Evolutionary conservation across 2,329 filamentous ascomycete species (phyloP), one percentile per base, ranked within the genome.

Genomic region (Neophaeococcomyces aloes): DNA sequence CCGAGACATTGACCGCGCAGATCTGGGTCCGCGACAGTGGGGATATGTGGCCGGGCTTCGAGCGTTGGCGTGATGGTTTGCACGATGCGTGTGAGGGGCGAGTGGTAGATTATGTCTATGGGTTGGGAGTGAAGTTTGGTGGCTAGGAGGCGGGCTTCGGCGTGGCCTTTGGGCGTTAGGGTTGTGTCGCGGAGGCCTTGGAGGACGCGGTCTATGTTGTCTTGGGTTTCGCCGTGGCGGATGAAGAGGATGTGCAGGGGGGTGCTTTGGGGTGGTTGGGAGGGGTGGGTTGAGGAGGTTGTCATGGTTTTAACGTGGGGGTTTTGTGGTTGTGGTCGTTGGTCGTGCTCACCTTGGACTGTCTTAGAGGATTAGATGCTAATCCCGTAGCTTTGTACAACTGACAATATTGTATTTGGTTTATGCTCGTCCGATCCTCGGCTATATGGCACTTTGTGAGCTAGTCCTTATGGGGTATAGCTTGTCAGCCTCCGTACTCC

Each of bases 21-120:
- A 31, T 45, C 42, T 2, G 32, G 15, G 19, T 50, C 48, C 5
- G 48, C 33, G 18, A 43, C 19, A 8, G 37, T 34, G 13, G 34
- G 29, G 15, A 47, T 23, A 13, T 34, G 7, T 10, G 40, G 17
- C 10, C 44, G 40, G 2, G 37, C 40, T 15, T n/a, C 5, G 33
- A 34, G 33, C 15, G 48, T 37, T 17, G 48, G 48, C 21, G 29
- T 15, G 17, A 49, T 47, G 21, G 45, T 49, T 32, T 47, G 45
- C 3, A 45, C 37, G 27, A 49, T 49, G 13, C 45, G 45, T 4
- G 15, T 32, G 8, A 47, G 38, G 7, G 48, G 48, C 13, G 48
- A 47, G 38, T 45, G 46, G 41, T 56, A 57, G 27, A 58, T 48
- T 11, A 48, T 46, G 45, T 56, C 53, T 46, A 54, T 59, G 29